These are phyloP conservation scores for Vinca minor DNA, from an alignment of 257 asterid species.

Conservation along the genomic window DNA sequence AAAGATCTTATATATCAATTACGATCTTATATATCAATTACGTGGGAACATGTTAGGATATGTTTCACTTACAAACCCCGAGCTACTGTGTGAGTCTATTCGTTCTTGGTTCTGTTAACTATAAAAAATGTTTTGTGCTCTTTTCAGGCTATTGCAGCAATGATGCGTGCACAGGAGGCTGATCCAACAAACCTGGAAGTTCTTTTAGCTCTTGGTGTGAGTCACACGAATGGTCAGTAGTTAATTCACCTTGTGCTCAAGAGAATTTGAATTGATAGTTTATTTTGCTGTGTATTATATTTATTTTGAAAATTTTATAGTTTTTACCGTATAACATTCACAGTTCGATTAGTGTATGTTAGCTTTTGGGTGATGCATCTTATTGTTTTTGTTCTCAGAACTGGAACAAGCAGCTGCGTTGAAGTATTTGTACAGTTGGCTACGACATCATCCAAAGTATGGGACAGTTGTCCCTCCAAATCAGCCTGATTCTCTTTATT, in stretches of 20 bases:
- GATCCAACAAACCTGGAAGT: constrained; percentile 96
- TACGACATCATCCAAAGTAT: constrained; percentile 79
- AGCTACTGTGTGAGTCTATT: neutral
- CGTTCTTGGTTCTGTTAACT: neutral
- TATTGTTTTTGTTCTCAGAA: constrained; percentile 44
- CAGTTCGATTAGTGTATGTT: neutral
- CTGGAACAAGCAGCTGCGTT: constrained; percentile 94
- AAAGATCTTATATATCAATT: neutral
- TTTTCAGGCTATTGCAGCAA: constrained; percentile 96
- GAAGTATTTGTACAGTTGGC: constrained; percentile 88
- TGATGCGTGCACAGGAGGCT: constrained; percentile 98
- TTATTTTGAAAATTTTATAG: neutral
- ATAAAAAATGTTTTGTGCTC: neutral
- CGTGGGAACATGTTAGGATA: too few relatives aligned
- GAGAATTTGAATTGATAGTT: constrained; percentile 9
- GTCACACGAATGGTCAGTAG: constrained; percentile 94
- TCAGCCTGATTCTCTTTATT: constrained; percentile 69
- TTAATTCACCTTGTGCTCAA: constrained; percentile 9
- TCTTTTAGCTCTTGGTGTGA: constrained; percentile 97
- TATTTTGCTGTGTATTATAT: neutral
- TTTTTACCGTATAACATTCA: neutral
- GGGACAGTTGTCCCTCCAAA: constrained; percentile 66
- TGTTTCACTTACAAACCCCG: neutral
- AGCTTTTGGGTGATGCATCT: neutral
- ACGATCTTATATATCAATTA: too few relatives aligned